Evolutionary conservation across 2,329 filamentous ascomycete species (phyloP), one percentile per base, ranked within the genome.

Genomic region (Talaromyces sp.): DNA sequence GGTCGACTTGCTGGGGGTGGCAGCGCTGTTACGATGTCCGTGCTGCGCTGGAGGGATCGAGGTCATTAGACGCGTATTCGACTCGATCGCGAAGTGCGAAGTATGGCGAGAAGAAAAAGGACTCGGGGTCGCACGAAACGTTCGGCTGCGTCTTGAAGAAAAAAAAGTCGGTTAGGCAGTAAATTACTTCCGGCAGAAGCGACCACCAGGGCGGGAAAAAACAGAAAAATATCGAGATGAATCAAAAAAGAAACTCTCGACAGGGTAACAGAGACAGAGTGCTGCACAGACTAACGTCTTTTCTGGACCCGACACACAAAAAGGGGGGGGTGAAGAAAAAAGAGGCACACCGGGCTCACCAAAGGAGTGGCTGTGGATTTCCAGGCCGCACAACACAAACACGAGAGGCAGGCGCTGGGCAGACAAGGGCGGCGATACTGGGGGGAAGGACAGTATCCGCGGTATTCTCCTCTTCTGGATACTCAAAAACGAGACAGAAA

Each of bases 1-100:
- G 75, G 81, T 80, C 71, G 79, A 78, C 75, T 84, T 85, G 76
- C 84, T 85, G 74, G 84, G 85, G 74, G 82, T 82, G 80, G 77
- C 82, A 72, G 84, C 85, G 84, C 86, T 86, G 79, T 80, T 76
- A 81, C 80, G 75, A 77, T 79, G 74, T 81, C 79, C 63, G 74
- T 73, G 71, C 71, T 61, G 59, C 54, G 75, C 73, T 67, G 71
- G 73, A 72, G 76, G 73, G 73, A 75, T 82, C 81, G 83, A 85
- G 78, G 80, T 86, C 85, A 87, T 87, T 83, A 53, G 27, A 15
- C 22, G 22, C 25, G 49, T 28, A n/a, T 10, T 28, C 49, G 49
- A 53, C 25, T 17, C 25, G 49, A 17, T 11, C n/a, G 49, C n/a
- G 49, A 53, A 30, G 17, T 17, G 27, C 25, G 17, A 28, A 22